Conservation (phyloP, 2,329 filamentous ascomycete genomes). For the Ophiocordyceps camponoti-saundersi region DNA sequence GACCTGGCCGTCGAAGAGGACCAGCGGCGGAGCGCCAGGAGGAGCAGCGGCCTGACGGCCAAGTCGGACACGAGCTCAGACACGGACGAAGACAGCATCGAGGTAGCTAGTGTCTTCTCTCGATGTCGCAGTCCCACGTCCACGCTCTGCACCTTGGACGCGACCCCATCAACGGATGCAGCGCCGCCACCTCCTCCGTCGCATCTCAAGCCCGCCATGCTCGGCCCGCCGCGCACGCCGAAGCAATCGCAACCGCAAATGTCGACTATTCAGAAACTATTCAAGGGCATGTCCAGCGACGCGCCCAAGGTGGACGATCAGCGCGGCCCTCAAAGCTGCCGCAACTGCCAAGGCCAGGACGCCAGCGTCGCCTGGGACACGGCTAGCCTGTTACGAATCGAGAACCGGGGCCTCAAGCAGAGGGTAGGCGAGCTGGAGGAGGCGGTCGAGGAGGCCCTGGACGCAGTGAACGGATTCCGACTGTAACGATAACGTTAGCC, state of each 20-base stretch:
- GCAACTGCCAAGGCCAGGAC: conserved; percentile 41
- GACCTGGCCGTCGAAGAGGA: conserved; percentile 38
- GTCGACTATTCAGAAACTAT: conserved; percentile 23
- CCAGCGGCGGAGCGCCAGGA: conserved; percentile 21
- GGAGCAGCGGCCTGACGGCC: conserved; percentile 24
- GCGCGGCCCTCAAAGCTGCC: conserved; percentile 18
- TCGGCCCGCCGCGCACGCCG: conserved; percentile 14
- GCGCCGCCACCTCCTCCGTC: neutral
- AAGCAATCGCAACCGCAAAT: conserved; percentile 15
- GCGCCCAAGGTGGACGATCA: conserved; percentile 7
- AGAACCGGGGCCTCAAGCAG: conserved; percentile 44
- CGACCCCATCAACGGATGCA: conserved; percentile 6
- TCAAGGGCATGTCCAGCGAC: conserved; percentile 24
- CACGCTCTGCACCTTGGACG: conserved; percentile 19
- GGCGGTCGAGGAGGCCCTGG: conserved; percentile 43
- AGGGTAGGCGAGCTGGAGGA: conserved; percentile 40
- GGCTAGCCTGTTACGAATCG: conserved; percentile 40
- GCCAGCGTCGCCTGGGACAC: conserved; percentile 48
- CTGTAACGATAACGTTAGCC: conserved; percentile 8
- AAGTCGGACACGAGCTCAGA: conserved; percentile 26
- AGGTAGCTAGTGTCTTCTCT: conserved; percentile 42
- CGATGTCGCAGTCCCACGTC: conserved; percentile 39
- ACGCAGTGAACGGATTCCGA: conserved; percentile 39
- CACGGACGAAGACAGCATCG: conserved; percentile 33
- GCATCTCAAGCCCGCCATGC: conserved; percentile 8